Base-by-base conservation (phyloP, 371 early-diverging fungal genomes). In the Sporodiniella umbellata region DNA sequence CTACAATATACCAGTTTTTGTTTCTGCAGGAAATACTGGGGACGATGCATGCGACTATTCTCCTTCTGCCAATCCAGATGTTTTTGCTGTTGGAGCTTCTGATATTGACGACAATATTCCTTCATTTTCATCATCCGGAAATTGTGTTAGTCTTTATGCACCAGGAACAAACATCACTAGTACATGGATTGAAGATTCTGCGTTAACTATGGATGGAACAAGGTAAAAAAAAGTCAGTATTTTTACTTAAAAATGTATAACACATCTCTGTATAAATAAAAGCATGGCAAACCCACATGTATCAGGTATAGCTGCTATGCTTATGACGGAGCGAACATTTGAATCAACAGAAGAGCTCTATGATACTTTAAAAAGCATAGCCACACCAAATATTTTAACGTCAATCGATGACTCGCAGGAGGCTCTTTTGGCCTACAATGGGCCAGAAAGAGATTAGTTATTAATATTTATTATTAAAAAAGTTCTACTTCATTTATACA, bases 281-380 rank as follows among this genome's bases (percentile, higher is more conserved):
- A 75, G 75, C 21, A 88, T 87, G 88, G 86, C 90, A 14, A 70
- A 77, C 26, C 88, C 89, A 11, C 88, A 88, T 59, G 86, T 87
- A 12, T 58, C 68, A 24, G 80, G 79, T 48, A 68, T 79, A 39
- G 75, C 70, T 26, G 79, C 75, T 18, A 45, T 68, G 43, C 42
- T 74, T 12, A 60, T 78, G 67, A 51, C 60, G 18, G 28, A 55
- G 39, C 42, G 53, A 7, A 7, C 31, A 8, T 68, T 49, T 22
- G 12, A 31, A 14, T 42, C 54, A 4, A 44, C 58, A n/a, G 17
- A 50, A n/a, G 56, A 68, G 4, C 18, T 68, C 7, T 68, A 68
- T 35, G 49, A 52, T 14, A 53, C 44, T 12, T 15, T 68, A 2
- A 48, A 39, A 23, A 23, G 19, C 4, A 35, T 51, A n/a, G 54